Base-by-base conservation (phyloP, 2,329 filamentous ascomycete species). In the Blastomyces gilchristii region DNA sequence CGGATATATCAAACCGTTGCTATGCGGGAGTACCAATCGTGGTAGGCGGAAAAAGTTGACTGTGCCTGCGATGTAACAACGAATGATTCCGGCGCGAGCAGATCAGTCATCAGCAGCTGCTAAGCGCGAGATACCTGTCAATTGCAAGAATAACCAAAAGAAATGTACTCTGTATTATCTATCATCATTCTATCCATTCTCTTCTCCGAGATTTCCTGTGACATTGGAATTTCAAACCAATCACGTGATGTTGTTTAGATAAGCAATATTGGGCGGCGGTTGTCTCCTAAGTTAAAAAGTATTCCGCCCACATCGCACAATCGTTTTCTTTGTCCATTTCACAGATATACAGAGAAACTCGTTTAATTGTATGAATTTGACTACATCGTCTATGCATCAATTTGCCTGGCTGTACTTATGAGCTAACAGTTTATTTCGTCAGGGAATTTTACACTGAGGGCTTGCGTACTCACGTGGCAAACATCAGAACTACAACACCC, bases 21-120 rank as follows among this genome's bases (percentile, higher is more conserved):
- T 49, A 49, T 49, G 45, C 45, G 45, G 22, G n/a, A 22, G n/a
- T 49, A 49, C 6, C 45, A 49, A n/a, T 9, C n/a, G 18, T 6
- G 5, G 43, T 16, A 45, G 43, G 16, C 14, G 39, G 39, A 16
- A 39, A 39, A 39, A 31, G 37, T 7, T 49, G 7, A 50, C 3
- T 50, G 49, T 12, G 6, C 8, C 37, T 39, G 45, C 59, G 34
- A 47, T 43, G 41, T 16, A 43, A 43, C 41, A 43, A 16, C 22
- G 18, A 8, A 49, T 22, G 22, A 49, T 22, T 49, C 45, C 8
- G 18, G 45, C 22, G n/a, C 8, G 45, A 49, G 45, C n/a, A 49
- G n/a, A 49, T 28, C 59, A 58, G 37, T 61, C 58, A 57, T 60
- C 60, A 57, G 59, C 62, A 61, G 61, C 53, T 53, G 25, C 57